Conservation (phyloP, 73 alveolate species). For the Paramecium bursaria region DNA sequence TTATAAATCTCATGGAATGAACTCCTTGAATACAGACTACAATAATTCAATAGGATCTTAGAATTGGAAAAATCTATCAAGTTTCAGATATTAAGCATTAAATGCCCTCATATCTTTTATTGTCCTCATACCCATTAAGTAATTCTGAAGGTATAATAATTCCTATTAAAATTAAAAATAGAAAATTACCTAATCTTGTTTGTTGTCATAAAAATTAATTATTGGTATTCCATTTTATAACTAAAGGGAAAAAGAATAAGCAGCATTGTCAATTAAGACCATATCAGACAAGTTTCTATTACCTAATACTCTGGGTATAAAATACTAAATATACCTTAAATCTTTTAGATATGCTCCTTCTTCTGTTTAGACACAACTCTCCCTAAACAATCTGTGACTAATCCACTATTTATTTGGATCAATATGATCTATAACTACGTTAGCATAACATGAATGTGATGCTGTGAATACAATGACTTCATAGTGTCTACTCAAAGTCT, state of each 20-base stretch:
- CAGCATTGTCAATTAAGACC: conserved; percentile 69
- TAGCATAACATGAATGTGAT: conserved; percentile 70
- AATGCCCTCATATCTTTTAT: conserved; percentile 38
- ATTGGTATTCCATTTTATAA: conserved; percentile 65
- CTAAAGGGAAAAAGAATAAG: conserved; percentile 60
- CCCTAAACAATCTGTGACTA: conserved; percentile 68
- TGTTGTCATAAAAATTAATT: conserved; percentile 59
- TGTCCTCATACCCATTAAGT: conserved; percentile 36
- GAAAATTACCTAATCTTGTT: conserved; percentile 48
- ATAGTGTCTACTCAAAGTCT: conserved; percentile 65
- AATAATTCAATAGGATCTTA: conserved; percentile 47
- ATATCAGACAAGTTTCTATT: conserved; percentile 45
- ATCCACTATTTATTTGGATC: conserved; percentile 71
- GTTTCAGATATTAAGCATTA: conserved; percentile 26
- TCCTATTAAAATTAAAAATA: not conserved
- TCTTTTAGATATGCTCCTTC: conserved; percentile 75
- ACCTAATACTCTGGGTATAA: conserved; percentile 47
- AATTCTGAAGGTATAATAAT: conserved; percentile 11
- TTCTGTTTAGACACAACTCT: conserved; percentile 69
- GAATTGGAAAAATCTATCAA: conserved; percentile 23
- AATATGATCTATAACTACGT: conserved; percentile 65
- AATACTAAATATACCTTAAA: conserved; percentile 42
- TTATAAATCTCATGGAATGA: conserved; percentile 21
- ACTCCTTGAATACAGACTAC: conserved; percentile 34
- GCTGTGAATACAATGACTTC: conserved; percentile 74